phyloP scores from a whole-genome alignment of 1,139 yeast species.

The Scheffersomyces parashehatae region DNA sequence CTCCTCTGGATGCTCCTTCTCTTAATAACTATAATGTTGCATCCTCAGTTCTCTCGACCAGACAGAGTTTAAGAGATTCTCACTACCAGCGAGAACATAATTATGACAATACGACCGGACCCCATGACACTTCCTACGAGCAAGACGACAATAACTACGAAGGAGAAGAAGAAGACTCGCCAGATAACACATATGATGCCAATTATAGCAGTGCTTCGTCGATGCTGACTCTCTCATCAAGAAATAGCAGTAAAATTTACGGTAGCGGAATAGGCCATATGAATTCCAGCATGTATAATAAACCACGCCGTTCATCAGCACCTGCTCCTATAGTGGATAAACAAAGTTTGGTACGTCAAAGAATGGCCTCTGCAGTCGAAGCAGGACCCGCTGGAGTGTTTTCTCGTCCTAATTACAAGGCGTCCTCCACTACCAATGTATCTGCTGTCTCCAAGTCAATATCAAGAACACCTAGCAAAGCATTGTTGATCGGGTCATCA shows the following conservation, averaged over 20 bases:
- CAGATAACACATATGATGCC: not conserved
- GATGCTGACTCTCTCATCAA: not conserved
- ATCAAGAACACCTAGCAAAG: not conserved
- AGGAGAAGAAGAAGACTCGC: not conserved
- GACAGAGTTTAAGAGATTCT: too few species aligned
- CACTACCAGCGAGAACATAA: not conserved
- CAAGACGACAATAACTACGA: not conserved
- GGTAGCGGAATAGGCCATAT: not conserved
- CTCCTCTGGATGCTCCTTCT: constrained; percentile 27
- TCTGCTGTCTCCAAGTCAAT: not conserved
- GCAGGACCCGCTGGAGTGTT: too few species aligned
- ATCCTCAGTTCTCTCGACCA: not conserved
- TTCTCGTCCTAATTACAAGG: not conserved
- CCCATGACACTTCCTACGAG: not conserved
- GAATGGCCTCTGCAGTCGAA: too few species aligned
- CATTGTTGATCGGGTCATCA: not conserved
- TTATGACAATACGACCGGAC: too few species aligned
- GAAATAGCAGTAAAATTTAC: not conserved
- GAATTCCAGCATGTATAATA: not conserved
- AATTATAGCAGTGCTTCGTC: not conserved
- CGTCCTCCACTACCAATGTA: not conserved
- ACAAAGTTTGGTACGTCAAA: not conserved
- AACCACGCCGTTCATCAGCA: not conserved
- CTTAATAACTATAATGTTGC: constrained; percentile 10
- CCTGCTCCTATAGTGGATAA: not conserved